Evolutionary conservation across 2,329 filamentous ascomycete genomes (phyloP), one percentile per base, ranked within the genome.

Genomic region (Mycosphaerella arachidis): DNA sequence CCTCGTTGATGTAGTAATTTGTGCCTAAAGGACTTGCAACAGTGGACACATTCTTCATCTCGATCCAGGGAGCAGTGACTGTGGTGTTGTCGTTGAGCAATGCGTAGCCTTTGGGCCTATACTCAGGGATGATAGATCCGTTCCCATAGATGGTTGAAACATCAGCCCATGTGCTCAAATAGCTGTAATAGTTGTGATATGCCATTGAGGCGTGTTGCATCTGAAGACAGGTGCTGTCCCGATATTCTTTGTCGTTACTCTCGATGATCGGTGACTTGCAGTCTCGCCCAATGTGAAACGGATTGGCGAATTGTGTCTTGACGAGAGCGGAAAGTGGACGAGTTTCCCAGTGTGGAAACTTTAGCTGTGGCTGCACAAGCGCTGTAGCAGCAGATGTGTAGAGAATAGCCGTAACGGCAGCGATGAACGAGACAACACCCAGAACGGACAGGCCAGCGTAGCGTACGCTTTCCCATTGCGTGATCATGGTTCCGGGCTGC

Each of bases 361-460:
- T 85, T 6, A 93, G 78, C 67, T 89, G 88, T 0, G 90, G 90
- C 2, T 88, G 82, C 0, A 93, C 88, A 73, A 93, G 77, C 8
- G 89, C 86, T 63, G 91, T 87, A 0, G 88, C 88, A 0, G 90
- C 90, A 1, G 89, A 89, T 0, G 88, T 91, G 70, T 92, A 94
- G 6, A 93, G 80, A 18, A 88, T 85, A 0, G 86, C 84, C 1
- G 85, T 78, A 1, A 91, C 61, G 0, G 89, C 85, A 1, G 87
- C 86, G 1, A 84, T 75, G 13, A 93, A 72, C 0, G 87, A 84
- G 2, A 91, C 68, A 1, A 81, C 70, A 0, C 90, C 90, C 1
- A 92, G 75, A 0, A 89, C 65, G 0, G 86, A 88, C 1, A 83
- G 64, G 0, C 80, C 86, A 0, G 87, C 86, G 60, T 88, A 86